Base-by-base conservation (phyloP, 2,329 filamentous ascomycete species). In the Calonectria pauciramosa region DNA sequence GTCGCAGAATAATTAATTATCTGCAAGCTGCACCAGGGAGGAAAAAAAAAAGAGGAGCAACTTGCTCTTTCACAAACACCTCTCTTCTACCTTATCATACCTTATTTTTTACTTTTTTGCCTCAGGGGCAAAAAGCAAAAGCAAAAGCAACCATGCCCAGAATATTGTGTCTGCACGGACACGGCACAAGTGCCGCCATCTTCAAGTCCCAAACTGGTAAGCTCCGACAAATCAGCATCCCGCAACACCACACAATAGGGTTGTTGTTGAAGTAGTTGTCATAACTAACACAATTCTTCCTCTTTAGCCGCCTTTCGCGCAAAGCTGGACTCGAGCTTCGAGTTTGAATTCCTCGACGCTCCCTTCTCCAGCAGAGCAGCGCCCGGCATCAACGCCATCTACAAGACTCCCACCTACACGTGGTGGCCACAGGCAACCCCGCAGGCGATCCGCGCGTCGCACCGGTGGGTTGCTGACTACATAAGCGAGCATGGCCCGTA, bases 141-240 rank as follows among this genome's bases (percentile, higher is more conserved):
- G n/a, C n/a, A n/a, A n/a, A n/a, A 36, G 32, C 56, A 63, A 63
- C 36, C 38, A 69, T 69, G 67, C 67, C 52, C 30, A 69, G 54
- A 47, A 69, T 69, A 69, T 32, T 69, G n/a, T 69, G 67, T 34
- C 67, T 69, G n/a, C 67, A 69, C n/a, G 67, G 67, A 13, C 67
- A 69, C 28, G 67, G 67, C 41, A 69, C 67, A 38, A 69, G 67
- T 34, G 67, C 67, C 14, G 67, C 67, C 54, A 69, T 69, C 3
- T 69, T 69, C 38, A 60, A 69, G 26, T 69, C 67, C 38, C 67
- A 69, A 30, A 69, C 67, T 6, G 67, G 67, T 69, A 69, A 69
- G 67, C 23, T 10, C n/a, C 14, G 32, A 30, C 32, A 13, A n/a
- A 54, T 38, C 36, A 38, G 23, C 10, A 5, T 36, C 0, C 14